Percentiles rank a stretch among this genome's conserved stretches.
Evolutionary conservation across 768 basidiomycete species (phyloP).

Genomic region (Leucocoprinus leucothites): DNA sequence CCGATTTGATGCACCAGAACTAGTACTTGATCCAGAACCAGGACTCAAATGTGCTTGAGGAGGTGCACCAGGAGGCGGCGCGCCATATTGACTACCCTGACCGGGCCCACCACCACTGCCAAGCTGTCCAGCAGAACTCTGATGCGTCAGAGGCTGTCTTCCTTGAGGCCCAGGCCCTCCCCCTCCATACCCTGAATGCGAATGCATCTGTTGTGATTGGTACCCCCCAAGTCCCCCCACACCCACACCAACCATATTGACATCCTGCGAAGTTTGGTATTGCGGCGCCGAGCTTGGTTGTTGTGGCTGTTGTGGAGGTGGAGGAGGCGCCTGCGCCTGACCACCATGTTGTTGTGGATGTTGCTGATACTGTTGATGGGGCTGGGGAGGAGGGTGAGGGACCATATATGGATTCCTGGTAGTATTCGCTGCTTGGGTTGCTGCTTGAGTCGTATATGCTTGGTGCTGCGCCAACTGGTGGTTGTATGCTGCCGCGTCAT

Average conservation of each 20-base stretch:
- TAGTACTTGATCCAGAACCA: slow-evolving; percentile 61
- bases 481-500: slow-evolving; percentile 91
- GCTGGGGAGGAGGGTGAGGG: slow-evolving; percentile 33
- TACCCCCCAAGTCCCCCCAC: neutral
- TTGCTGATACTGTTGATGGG: slow-evolving; percentile 22
- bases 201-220: neutral
- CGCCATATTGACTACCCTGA: slow-evolving; percentile 28
- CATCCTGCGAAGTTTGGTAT: neutral
- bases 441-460: slow-evolving; percentile 80
- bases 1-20: slow-evolving; percentile 44
- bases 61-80: neutral
- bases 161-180: slow-evolving; percentile 30
- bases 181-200: slow-evolving; percentile 4
- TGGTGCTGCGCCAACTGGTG: slow-evolving; percentile 95
- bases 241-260: neutral
- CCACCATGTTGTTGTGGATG: slow-evolving; percentile 16
- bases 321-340: neutral
- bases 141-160: slow-evolving; percentile 13
- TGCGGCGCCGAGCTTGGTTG: neutral
- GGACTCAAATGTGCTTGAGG: slow-evolving; percentile 39
- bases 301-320: slow-evolving; percentile 13
- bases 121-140: slow-evolving; percentile 40
- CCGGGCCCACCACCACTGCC: too few relatives aligned
- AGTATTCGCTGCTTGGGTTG: slow-evolving; percentile 66
- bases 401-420: slow-evolving; percentile 83